Base-by-base conservation (phyloP, 371 early-diverging fungal species). In the Actinomortierella wolfii region DNA sequence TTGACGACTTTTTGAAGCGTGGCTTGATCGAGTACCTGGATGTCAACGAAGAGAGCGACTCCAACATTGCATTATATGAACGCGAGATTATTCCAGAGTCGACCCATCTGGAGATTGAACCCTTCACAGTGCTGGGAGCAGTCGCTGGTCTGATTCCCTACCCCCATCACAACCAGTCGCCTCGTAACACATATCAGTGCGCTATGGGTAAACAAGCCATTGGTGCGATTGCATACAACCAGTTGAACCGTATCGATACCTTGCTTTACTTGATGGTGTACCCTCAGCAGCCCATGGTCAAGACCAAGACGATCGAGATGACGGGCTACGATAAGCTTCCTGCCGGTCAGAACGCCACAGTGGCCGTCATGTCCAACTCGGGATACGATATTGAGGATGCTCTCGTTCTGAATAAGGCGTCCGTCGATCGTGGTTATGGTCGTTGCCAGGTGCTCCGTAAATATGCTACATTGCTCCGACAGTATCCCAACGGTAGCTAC, bases 121-220 rank as follows among this genome's bases (percentile, higher is more conserved):
- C 99, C 23, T 98, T 95, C 67, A 96, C 97, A 28, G 86, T 99
- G 40, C 86, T 98, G 49, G 99, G 99, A 57, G 96, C 97, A 48
- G 97, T 97, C 7, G 99, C 99, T 11, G 97, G 99, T 3, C 80
- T 99, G 43, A 99, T 99, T 87, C 99, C 99, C 45, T 99, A 95
- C 81, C 99, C 99, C 29, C 97, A 99, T 83, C 99, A 99, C 83
- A 99, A 99, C 82, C 99, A 99, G 81, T 94, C 95, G 54, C 99
- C 99, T 29, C 93, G 99, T 84, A 99, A 99, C 83, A 99, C 99
- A 5, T 93, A 94, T 66, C 97, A 97, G 84, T 99, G 98, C 77
- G 99, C 99, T 77, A 99, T 99, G 99, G 99, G 99, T 76, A 99
- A 99, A 83, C 99, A 99, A 82, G 99, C 99, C 50, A 99, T 99